Base-by-base conservation (phyloP, 495 filamentous ascomycete genomes). In the Penicillium subrubescens region DNA sequence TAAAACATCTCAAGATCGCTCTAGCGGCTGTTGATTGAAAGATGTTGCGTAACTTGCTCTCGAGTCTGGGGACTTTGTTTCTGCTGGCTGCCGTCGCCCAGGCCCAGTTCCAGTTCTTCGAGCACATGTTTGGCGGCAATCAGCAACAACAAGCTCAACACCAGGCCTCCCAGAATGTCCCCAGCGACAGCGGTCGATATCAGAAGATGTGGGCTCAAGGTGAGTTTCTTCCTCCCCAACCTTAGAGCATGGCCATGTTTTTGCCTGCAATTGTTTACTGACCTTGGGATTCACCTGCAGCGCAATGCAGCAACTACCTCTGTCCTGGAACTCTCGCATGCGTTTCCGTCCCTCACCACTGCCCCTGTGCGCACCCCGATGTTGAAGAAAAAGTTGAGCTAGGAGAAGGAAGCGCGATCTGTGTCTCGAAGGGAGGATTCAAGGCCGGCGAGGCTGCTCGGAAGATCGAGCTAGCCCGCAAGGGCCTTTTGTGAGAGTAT, bases 301-400 rank as follows among this genome's bases (percentile, higher is more conserved):
- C 90, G 10, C 87, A 86, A 72, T 97, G 93, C 81, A 85, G 89
- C 63, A 91, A 93, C 69, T 97, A 96, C 73, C 87, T 97, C n/a
- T 97, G 93, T 71, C 93, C 93, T 0, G 89, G 87, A 57, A 97
- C 92, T 5, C 85, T 97, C 27, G 89, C 92, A 7, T 97, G 93
- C 80, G 93, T 97, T 2, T 88, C 91, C 72, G 92, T 96, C 82
- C 93, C 93, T 8, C 93, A 96, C 76, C 93, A 97, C 77, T 97
- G 93, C 74, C 93, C 93, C 8, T 97, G 93, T 76, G 82, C 92
- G 3, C 93, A 90, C 79, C 89, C 92, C 8, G 78, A 81, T 17
- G 83, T 91, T 51, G 91, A 96, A 73, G 92, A 97, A 70, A 97
- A 97, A 70, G 86, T 94, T 59, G 93, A 97, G 76, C 78, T 95